Conservation (phyloP, 805 yeast genomes). For the Lipomyces starkeyi region DNA sequence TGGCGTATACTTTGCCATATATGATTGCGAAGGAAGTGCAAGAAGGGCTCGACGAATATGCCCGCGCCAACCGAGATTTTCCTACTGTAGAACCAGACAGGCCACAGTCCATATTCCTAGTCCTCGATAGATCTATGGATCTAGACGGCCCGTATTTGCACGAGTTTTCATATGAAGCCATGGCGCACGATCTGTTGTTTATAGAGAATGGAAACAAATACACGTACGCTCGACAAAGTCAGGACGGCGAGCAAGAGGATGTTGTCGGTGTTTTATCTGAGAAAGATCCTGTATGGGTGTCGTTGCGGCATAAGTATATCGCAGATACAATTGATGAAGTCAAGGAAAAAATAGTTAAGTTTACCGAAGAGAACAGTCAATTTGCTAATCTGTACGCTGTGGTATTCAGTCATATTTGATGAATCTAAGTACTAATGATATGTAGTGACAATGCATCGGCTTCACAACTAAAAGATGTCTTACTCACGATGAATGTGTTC, state of each 20-base stretch:
- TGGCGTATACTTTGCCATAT: slow-evolving; percentile 66
- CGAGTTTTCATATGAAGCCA: slow-evolving; percentile 89
- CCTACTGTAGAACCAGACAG: slow-evolving; percentile 58
- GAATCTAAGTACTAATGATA: background rate
- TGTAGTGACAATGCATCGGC: slow-evolving; percentile 17
- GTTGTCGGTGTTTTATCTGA: slow-evolving; percentile 60
- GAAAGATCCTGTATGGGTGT: slow-evolving; percentile 72
- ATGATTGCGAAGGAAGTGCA: slow-evolving; percentile 78
- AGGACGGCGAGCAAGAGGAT: slow-evolving; percentile 50
- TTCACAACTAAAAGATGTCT: slow-evolving; percentile 58
- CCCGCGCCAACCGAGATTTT: slow-evolving; percentile 68
- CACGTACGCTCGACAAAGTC: slow-evolving; percentile 49
- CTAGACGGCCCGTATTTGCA: slow-evolving; percentile 82
- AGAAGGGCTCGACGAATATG: slow-evolving; percentile 71
- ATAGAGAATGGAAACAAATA: slow-evolving; percentile 55
- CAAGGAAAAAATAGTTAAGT: slow-evolving; percentile 62
- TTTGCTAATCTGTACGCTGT: slow-evolving; percentile 48
- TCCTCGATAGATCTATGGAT: slow-evolving; percentile 86
- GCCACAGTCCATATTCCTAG: slow-evolving; percentile 73
- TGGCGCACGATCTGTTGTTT: slow-evolving; percentile 78
- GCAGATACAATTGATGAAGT: slow-evolving; percentile 72
- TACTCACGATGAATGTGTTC: slow-evolving; percentile 55
- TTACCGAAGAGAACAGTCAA: slow-evolving; percentile 74
- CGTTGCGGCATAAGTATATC: slow-evolving; percentile 74
- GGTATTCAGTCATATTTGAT: background rate